A percentile compares a stretch with the other conserved stretches of the same genome.
phyloP scores from a whole-genome alignment of 2,329 filamentous ascomycete species.

The Hypoxylon sp. region DNA sequence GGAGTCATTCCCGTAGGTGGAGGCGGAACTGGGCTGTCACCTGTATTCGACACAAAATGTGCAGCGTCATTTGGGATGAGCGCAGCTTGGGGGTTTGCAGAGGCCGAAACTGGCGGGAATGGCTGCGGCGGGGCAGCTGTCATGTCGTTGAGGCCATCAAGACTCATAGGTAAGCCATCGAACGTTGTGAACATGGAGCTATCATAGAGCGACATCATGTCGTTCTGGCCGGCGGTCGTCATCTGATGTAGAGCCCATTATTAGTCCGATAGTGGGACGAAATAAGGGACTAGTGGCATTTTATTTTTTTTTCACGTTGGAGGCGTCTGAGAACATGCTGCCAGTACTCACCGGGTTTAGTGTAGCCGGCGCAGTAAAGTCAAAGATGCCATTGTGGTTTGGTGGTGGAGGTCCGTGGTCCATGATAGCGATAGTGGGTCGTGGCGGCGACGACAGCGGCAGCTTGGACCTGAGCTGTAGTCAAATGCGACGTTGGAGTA shows the following conservation, averaged over 20 bases:
- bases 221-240: slow-evolving; percentile 48
- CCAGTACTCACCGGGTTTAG: slow-evolving; percentile 50
- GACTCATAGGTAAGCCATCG: slow-evolving; percentile 50
- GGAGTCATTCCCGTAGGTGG: slow-evolving; percentile 50
- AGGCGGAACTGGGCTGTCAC: slow-evolving; percentile 45
- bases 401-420: slow-evolving; percentile 54
- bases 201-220: slow-evolving; percentile 54
- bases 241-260: slow-evolving; percentile 44
- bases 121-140: slow-evolving; percentile 44
- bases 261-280: slow-evolving; percentile 28
- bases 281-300: slow-evolving; percentile 15
- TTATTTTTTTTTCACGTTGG: slow-evolving; percentile 14
- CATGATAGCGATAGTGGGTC: slow-evolving; percentile 47
- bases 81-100: slow-evolving; percentile 44
- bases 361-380: slow-evolving; percentile 53
- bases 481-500: slow-evolving; percentile 44
- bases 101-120: slow-evolving; percentile 40
- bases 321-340: slow-evolving; percentile 19
- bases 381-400: slow-evolving; percentile 56
- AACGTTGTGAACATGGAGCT: slow-evolving; percentile 48
- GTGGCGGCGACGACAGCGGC: slow-evolving; percentile 34
- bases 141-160: slow-evolving; percentile 51
- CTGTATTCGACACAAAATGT: slow-evolving; percentile 44
- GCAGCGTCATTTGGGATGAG: slow-evolving; percentile 44
- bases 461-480: slow-evolving; percentile 33